Conservation (phyloP, 352 stramenopile species). For the Hyaloperonospora brassicae region DNA sequence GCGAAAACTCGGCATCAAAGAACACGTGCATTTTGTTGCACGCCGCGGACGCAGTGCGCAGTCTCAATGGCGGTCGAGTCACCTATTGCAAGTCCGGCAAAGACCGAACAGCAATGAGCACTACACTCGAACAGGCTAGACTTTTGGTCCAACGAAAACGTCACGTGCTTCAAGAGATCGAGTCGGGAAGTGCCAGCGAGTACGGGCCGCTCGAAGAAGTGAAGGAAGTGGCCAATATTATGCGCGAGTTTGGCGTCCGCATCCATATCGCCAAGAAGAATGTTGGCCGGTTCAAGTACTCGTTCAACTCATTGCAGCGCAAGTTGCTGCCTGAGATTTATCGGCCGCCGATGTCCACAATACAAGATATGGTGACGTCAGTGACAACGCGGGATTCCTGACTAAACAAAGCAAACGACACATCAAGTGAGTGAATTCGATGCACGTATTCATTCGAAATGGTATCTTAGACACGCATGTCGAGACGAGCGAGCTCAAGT, state of each 20-base stretch:
- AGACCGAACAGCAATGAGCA: conserved; percentile 95
- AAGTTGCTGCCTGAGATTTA: conserved; percentile 93
- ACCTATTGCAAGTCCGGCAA: conserved; percentile 98
- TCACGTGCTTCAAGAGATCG: conserved; percentile 68
- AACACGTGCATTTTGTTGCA: conserved; percentile 84
- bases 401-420: background rate
- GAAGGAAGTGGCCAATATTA: conserved; percentile 75
- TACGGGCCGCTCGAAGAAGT: conserved; percentile 63
- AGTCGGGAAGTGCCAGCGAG: conserved; percentile 34
- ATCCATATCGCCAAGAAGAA: conserved; percentile 97
- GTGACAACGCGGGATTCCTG: conserved; percentile 85
- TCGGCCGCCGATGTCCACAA: conserved; percentile 79
- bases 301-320: conserved; percentile 94
- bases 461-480: conserved; percentile 23
- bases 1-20: conserved; percentile 72
- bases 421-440: conserved; percentile 10
- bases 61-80: conserved; percentile 86
- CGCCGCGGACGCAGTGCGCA: conserved; percentile 79
- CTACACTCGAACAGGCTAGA: conserved; percentile 92
- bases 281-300: conserved; percentile 93
- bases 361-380: conserved; percentile 89
- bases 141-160: conserved; percentile 76
- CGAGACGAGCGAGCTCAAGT: conserved; percentile 4
- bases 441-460: conserved; percentile 28
- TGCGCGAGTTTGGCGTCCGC: conserved; percentile 89